Conservation (phyloP, 768 basidiomycete genomes). For the Fomitopsis serialis region DNA sequence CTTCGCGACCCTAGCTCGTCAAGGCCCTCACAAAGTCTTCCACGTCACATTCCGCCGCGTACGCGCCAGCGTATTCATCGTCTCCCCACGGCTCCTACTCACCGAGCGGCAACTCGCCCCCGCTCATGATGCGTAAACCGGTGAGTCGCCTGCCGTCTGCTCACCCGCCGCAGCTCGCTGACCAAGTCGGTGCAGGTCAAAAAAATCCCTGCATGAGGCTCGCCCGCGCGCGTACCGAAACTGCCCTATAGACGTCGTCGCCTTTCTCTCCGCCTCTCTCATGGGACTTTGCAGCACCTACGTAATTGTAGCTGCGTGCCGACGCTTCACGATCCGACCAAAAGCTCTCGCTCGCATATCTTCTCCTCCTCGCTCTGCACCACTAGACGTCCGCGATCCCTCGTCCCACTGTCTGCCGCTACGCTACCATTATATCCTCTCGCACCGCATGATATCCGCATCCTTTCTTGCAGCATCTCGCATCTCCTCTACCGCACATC, state of each 20-base stretch:
- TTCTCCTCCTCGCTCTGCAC: slow-evolving; percentile 15
- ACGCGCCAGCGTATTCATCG: too few relatives aligned
- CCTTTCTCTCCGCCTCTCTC: slow-evolving; percentile 3
- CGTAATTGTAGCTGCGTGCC: slow-evolving; percentile 4
- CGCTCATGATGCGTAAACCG: slow-evolving; percentile 30
- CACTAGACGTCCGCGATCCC: slow-evolving; percentile 15
- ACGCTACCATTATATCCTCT: slow-evolving; percentile 12
- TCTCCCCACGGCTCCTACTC: slow-evolving; percentile 21
- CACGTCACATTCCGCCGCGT: slow-evolving; percentile 19
- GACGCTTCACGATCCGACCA: slow-evolving; percentile 5
- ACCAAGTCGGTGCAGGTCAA: slow-evolving; percentile 19
- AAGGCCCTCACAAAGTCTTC: slow-evolving; percentile 55
- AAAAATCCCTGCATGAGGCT: slow-evolving; percentile 19
- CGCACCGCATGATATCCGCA: slow-evolving; percentile 16
- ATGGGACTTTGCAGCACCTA: slow-evolving; percentile 21
- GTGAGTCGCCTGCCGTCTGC: slow-evolving; percentile 13
- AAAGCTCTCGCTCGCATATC: slow-evolving; percentile 18
- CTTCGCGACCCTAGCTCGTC: slow-evolving; percentile 42
- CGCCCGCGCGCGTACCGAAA: slow-evolving; percentile 3
- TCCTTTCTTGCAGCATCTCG: slow-evolving; percentile 8
- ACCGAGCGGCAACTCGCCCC: slow-evolving; percentile 20
- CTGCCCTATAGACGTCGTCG: slow-evolving; percentile 16
- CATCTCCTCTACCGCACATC: slow-evolving; percentile 2
- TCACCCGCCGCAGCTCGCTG: not conserved
- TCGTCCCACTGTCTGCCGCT: not conserved